These are phyloP conservation scores for Magnusiomyces ingens DNA, from an alignment of 1,139 yeast species.

Conservation along the genomic window DNA sequence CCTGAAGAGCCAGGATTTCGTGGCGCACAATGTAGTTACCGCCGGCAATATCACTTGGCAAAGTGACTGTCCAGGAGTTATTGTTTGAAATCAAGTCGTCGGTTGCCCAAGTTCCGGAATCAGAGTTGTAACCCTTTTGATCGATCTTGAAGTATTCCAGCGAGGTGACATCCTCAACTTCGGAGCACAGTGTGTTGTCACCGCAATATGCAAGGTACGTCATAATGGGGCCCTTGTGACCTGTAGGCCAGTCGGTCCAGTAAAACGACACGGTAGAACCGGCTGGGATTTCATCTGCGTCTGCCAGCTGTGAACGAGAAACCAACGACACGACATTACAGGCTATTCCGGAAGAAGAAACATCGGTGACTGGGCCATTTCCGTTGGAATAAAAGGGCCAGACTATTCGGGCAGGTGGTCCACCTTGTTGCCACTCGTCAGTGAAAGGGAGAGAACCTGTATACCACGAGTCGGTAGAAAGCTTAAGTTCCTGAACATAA, in stretches of 20 bases:
- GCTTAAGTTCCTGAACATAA: constrained; percentile 10
- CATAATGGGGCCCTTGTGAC: constrained; percentile 14
- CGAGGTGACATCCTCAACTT: neutral
- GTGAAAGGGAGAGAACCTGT: constrained; percentile 8
- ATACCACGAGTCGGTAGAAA: constrained; percentile 9
- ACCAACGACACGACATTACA: constrained; percentile 10
- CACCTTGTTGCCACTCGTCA: constrained; percentile 5
- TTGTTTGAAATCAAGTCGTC: constrained; percentile 12
- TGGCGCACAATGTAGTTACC: constrained; percentile 15
- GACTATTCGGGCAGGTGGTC: constrained; percentile 9
- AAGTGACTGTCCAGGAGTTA: constrained; percentile 15
- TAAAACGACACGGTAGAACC: constrained; percentile 9
- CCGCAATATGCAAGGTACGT: constrained; percentile 13
- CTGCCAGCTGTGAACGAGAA: neutral
- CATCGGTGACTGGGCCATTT: constrained; percentile 15
- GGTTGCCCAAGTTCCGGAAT: constrained; percentile 9
- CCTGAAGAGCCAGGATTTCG: constrained; percentile 13
- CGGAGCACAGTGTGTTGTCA: neutral
- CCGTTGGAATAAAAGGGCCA: constrained; percentile 15
- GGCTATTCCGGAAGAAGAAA: constrained; percentile 11
- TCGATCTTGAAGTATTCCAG: constrained; percentile 13
- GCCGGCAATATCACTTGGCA: constrained; percentile 10
- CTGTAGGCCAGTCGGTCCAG: constrained; percentile 15
- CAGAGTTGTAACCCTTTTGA: constrained; percentile 10
- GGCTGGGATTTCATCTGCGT: constrained; percentile 5